A percentile compares a stretch with the other conserved stretches of the same genome.
phyloP scores from a whole-genome alignment of 1,284 basidiomycete species.

The Macrocystidia cucumis region DNA sequence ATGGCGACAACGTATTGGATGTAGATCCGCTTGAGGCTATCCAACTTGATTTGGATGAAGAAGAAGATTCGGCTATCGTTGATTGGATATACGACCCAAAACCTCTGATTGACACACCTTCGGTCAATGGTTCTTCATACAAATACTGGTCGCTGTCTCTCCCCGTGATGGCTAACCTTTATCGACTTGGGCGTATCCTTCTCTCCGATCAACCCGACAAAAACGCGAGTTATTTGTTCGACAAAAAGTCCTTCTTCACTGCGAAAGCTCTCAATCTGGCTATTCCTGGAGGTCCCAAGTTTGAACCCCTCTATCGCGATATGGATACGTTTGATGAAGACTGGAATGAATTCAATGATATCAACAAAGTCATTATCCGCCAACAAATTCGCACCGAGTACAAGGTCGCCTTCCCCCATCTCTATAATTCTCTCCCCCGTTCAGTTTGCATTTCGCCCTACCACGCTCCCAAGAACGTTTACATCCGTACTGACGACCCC shows the following conservation, averaged over 20 bases:
- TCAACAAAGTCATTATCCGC: slow-evolving; percentile 99
- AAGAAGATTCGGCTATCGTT: slow-evolving; percentile 90
- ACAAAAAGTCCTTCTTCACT: slow-evolving; percentile 97
- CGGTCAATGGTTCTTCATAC: slow-evolving; percentile 92
- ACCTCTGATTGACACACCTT: slow-evolving; percentile 82
- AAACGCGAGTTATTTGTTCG: slow-evolving; percentile 91
- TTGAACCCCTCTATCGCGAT: slow-evolving; percentile 91
- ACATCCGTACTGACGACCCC: slow-evolving; percentile 98
- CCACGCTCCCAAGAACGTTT: slow-evolving; percentile 95
- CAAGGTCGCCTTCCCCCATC: slow-evolving; percentile 98
- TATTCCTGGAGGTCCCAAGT: slow-evolving; percentile 97
- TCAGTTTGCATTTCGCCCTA: slow-evolving; percentile 91
- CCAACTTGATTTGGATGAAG: slow-evolving; percentile 91
- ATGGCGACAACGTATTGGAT: slow-evolving; percentile 97
- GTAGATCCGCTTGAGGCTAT: slow-evolving; percentile 98
- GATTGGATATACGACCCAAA: slow-evolving; percentile 99
- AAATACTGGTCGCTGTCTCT: slow-evolving; percentile 89
- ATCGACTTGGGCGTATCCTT: slow-evolving; percentile 90
- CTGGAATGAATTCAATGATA: slow-evolving; percentile 99
- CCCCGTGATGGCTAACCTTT: slow-evolving; percentile 94
- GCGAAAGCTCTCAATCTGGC: slow-evolving; percentile 98
- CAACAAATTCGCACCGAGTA: slow-evolving; percentile 99
- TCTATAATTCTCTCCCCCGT: slow-evolving; percentile 97
- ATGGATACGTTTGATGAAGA: slow-evolving; percentile 98
- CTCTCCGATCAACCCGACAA: slow-evolving; percentile 88